Base-by-base conservation (phyloP, 1,284 basidiomycete species). In the Entoloma clypeatum region DNA sequence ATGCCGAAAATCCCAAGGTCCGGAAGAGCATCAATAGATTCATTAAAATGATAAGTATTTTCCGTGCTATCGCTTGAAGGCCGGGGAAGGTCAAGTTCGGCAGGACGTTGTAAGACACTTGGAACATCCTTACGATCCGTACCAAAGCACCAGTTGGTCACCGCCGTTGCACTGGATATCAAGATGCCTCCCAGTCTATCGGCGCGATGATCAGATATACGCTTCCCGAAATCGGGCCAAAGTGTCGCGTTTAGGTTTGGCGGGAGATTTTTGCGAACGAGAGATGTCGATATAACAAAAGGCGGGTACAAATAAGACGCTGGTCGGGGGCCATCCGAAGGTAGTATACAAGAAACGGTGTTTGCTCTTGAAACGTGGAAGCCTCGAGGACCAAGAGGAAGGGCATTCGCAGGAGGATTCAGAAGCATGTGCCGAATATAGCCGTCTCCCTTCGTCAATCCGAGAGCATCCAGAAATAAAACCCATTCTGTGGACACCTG, bases 281-380 rank as follows among this genome's bases (percentile, higher is more conserved):
- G 55, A 29, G 53, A 49, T 1, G 63, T 49, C 5, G 70, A 69
- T 21, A 73, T 52, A 4, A 79, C 60, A 48, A 82, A 76, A 1
- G 81, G 81, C 6, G 81, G 81, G 3, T 73, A 51, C 3, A 82
- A 61, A 56, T 73, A 78, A 1, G 62, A 58, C 4, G 69, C 76
- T 14, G 66, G 52, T 25, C 63, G 65, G 27, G 59, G 46, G 3
- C 36, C 36, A 8, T 51, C 39, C 4, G 57, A 60, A 6, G 62
- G 52, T 13, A 47, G 35, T 22, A 67, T 45, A 35, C 62, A 71
- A 27, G 60, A 51, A 21, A 44, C 47, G 32, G 56, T 59, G 26
- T 41, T 48, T 11, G 49, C 30, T n/a, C n/a, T n/a, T 8, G 57
- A 48, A 17, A 55, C 51, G 3, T 53, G 32, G 14, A 69, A 45